These are phyloP conservation scores for Cladorrhinum samala DNA, from an alignment of 495 filamentous ascomycete genomes.

Conservation along the genomic window DNA sequence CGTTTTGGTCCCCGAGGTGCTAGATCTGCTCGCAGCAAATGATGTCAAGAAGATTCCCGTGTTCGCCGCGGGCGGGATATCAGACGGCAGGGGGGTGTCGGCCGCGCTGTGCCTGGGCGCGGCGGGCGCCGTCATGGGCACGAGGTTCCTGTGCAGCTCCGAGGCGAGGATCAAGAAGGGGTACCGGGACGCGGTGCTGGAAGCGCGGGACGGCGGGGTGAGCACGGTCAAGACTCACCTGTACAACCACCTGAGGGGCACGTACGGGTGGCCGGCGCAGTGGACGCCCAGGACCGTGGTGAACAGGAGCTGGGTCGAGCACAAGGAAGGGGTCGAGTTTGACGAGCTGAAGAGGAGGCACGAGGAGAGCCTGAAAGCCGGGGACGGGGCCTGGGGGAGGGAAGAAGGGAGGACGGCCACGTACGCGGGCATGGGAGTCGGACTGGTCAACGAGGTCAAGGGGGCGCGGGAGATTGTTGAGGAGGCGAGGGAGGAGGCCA, in stretches of 20 bases:
- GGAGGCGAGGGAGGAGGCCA: conserved; percentile 59
- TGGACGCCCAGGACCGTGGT: conserved; percentile 59
- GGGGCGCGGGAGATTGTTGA: conserved; percentile 63
- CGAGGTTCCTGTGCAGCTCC: conserved; percentile 79
- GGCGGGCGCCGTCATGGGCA: conserved; percentile 90
- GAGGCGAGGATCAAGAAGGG: conserved; percentile 85
- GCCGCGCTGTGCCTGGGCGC: conserved; percentile 82
- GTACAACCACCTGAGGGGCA: conserved; percentile 66
- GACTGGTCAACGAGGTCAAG: conserved; percentile 56
- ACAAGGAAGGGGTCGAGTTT: conserved; percentile 47
- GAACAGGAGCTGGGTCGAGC: conserved; percentile 56
- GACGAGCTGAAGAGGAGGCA: conserved; percentile 57
- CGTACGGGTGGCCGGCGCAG: conserved; percentile 57
- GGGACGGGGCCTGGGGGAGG: conserved; percentile 56
- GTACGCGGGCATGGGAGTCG: conserved; percentile 61
- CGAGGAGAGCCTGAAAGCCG: conserved; percentile 45
- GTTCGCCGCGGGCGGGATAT: conserved; percentile 88
- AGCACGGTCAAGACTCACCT: conserved; percentile 60
- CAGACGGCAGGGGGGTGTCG: conserved; percentile 82
- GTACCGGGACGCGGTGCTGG: conserved; percentile 82
- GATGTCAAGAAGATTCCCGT: conserved; percentile 66
- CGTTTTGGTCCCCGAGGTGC: conserved; percentile 70
- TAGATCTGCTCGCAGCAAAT: conserved; percentile 54
- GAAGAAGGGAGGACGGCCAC: conserved; percentile 56
- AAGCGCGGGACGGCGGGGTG: conserved; percentile 55